Percentiles rank a stretch among this genome's conserved stretches.
Evolutionary conservation across 2,329 filamentous ascomycete species (phyloP).

Genomic region (Colletotrichum sp.): DNA sequence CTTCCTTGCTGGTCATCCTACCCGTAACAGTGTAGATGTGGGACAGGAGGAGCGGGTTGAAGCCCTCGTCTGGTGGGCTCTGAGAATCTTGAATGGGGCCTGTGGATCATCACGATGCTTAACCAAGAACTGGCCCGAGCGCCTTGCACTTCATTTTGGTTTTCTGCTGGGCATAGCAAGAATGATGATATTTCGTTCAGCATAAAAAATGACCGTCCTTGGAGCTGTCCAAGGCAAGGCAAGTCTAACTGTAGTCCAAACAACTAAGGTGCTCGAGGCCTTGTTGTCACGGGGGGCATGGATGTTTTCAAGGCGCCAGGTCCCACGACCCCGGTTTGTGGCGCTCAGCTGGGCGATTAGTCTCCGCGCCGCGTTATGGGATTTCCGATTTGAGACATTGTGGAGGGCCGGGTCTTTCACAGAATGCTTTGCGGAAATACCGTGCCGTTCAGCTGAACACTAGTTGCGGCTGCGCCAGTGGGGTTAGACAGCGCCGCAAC

Average conservation of each 20-base stretch:
- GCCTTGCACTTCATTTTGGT: background rate
- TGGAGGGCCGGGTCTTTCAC: background rate
- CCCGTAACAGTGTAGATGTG: background rate
- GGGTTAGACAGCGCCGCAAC: background rate
- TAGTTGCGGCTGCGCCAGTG: background rate
- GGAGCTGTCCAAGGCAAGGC: background rate
- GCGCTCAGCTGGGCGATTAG: background rate
- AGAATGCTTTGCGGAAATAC: background rate
- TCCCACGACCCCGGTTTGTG: background rate
- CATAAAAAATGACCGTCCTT: background rate
- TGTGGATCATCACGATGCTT: background rate
- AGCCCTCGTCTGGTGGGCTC: background rate
- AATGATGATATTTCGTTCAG: background rate
- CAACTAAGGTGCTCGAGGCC: background rate
- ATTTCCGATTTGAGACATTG: background rate
- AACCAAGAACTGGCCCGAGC: background rate
- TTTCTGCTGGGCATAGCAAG: background rate
- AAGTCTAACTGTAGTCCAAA: background rate
- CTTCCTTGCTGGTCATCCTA: accelerated
- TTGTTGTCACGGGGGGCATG: background rate
- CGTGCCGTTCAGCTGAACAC: background rate
- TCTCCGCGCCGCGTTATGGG: background rate
- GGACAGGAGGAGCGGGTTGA: background rate
- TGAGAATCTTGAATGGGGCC: background rate
- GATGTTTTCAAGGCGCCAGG: background rate